Evolutionary conservation across 768 basidiomycete genomes (phyloP), one percentile per base, ranked within the genome.

Genomic region (Suillus tomentosus): DNA sequence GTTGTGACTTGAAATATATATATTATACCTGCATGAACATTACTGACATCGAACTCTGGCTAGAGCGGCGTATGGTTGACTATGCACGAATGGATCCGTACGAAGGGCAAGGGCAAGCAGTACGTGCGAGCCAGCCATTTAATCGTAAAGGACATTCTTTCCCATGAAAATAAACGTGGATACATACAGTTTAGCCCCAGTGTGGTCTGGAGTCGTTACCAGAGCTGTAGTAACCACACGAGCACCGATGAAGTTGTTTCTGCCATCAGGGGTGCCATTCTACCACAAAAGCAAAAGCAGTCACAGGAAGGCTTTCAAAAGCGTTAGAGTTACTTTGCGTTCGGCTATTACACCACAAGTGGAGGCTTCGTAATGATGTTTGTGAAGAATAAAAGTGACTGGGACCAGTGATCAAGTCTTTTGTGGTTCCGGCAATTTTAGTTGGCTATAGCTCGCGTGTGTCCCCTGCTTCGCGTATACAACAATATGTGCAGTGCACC

Each of bases 1-100:
- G 36, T 59, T 55, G 59, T 53, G 24, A 57, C 43, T 58, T 34
- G 19, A 36, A 36, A 14, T 39, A 31, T 31, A 57, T 50, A 59
- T 24, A 31, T 37, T 31, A 36, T 37, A 10, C 36, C 31, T 48
- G 31, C 51, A 34, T n/a, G 13, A 37, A 58, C 9, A 36, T 19
- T 51, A 27, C 15, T 27, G 51, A 27, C 15, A 34, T 53, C 27
- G 8, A 17, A 31, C 27, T 31, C 4, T 50, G 13, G 50, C 17
- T 51, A 27, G 50, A 51, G 50, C 3, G 7, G 24, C 27, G 24
- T 9, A 17, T 27, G 17, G 27, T 51, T 51, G 50, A 9, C 27
- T 15, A 15, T 27, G 50, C 27, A 24, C 15, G 17, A 51, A 27
- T 31, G 4, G 15, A 17, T 27, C 24, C 15, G 14, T 51, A 15